Base-by-base conservation (phyloP, 208 protist genomes). In the Acanthamoeba triangularis region DNA sequence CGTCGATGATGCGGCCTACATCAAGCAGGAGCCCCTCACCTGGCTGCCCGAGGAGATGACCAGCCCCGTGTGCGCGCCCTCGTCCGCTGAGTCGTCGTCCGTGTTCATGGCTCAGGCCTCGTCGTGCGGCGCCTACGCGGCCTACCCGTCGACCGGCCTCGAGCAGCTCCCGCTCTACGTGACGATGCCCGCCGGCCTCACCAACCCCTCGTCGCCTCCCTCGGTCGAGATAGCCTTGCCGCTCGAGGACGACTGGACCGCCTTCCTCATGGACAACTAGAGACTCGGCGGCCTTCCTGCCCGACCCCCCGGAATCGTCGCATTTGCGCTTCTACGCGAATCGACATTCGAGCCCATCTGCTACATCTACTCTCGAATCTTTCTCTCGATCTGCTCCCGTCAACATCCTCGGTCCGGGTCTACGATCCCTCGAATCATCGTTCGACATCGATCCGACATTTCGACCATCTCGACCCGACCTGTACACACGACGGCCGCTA, bases 221-320 rank as follows among this genome's bases (percentile, higher is more conserved):
- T 87, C 78, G 78, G 78, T 87, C 49, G 78, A 87, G 78, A 87
- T 87, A 54, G 78, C 78, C 78, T 61, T 87, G 52, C 78, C 78
- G 78, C 78, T 87, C n/a, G 78, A 87, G 78, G 78, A 87, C 49
- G 78, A 87, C 49, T 87, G 78, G 78, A 87, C 78, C 78, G 78
- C 78, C 49, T 87, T 87, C 49, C 78, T 87, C n/a, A 54, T 87
- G 47, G 78, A 87, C 78, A 87, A 87, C 78, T 87, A 23, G 61
- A 28, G 16, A 18, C 61, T 11, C 49, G n/a, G 8, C 14, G 33
- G 18, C n/a, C 16, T 74, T 10, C 28, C 3, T 41, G 37, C 3
- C 37, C 37, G 37, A 41, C 37, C 37, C 37, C n/a, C 23, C 63
- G 20, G 1, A 11, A 56, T 18, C 14, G 52, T 56, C 52, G 16